Evolutionary conservation across 306 rosid species (phyloP).

Genomic region (Vigna hirtella): DNA sequence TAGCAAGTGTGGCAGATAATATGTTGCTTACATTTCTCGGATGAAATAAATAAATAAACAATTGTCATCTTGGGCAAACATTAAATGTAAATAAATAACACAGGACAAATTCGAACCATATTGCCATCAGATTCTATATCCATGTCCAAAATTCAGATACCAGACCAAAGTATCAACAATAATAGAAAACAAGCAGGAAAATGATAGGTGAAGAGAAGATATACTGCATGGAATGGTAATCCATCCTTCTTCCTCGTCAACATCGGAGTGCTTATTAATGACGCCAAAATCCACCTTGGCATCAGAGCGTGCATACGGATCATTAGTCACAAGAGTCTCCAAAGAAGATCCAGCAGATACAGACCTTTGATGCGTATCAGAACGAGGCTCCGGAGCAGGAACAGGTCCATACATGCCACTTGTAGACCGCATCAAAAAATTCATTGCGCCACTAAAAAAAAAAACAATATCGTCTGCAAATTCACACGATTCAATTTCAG

Average conservation of each 20-base stretch:
- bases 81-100: neutral
- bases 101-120: neutral
- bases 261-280: conserved; percentile 67
- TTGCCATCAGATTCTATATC: neutral
- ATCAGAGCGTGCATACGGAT: conserved; percentile 52
- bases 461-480: conserved; percentile 34
- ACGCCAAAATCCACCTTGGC: neutral
- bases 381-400: conserved; percentile 55
- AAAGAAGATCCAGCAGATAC: conserved; percentile 54
- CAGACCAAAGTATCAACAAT: conserved; percentile 13
- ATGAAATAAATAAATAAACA: neutral
- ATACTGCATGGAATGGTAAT: conserved; percentile 78
- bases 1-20: too few relatives aligned
- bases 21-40: neutral
- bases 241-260: conserved; percentile 89
- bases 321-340: conserved; percentile 63
- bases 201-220: conserved; percentile 38
- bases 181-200: neutral
- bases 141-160: conserved; percentile 12
- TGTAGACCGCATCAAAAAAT: conserved; percentile 74
- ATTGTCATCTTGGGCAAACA: neutral
- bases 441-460: conserved; percentile 58
- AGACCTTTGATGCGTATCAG: conserved; percentile 49
- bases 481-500: conserved; percentile 27
- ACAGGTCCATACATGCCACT: conserved; percentile 49